Conservation (phyloP, 352 stramenopile genomes). For the Elongisporangium senticosum region DNA sequence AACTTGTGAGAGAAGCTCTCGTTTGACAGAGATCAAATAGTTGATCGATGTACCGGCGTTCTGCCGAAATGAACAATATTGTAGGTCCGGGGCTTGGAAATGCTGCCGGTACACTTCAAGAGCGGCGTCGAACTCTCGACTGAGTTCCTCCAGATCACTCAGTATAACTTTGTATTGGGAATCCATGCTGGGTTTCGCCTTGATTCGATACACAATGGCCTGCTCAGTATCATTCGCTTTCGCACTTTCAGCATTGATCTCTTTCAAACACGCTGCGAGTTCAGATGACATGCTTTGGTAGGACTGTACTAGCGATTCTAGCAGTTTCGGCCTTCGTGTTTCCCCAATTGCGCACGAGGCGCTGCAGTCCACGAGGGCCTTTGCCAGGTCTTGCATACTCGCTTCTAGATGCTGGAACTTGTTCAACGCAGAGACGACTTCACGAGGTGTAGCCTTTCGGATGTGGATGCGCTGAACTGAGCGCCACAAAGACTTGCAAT, state of each 20-base stretch:
- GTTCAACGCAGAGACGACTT: conserved; percentile 12
- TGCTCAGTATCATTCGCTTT: conserved; percentile 20
- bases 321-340: not conserved
- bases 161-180: no score
- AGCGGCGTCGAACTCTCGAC: no score
- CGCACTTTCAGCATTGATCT: conserved; percentile 16
- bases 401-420: conserved; percentile 18
- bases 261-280: conserved; percentile 7
- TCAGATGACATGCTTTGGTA: conserved; percentile 16
- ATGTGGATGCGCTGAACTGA: conserved; percentile 23
- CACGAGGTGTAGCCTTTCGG: conserved; percentile 14
- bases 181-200: no score
- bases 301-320: conserved; percentile 11
- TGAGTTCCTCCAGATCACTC: no score
- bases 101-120: conserved; percentile 15
- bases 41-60: no score
- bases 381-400: not conserved
- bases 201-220: conserved; percentile 14
- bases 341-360: not conserved
- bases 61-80: no score
- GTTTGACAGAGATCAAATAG: conserved; percentile 6
- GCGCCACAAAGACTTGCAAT: conserved; percentile 16
- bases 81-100: conserved; percentile 2
- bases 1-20: conserved; percentile 11
- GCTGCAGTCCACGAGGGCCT: conserved; percentile 2